Conservation (phyloP, 352 stramenopile species). For the Pythium guiyangense region DNA sequence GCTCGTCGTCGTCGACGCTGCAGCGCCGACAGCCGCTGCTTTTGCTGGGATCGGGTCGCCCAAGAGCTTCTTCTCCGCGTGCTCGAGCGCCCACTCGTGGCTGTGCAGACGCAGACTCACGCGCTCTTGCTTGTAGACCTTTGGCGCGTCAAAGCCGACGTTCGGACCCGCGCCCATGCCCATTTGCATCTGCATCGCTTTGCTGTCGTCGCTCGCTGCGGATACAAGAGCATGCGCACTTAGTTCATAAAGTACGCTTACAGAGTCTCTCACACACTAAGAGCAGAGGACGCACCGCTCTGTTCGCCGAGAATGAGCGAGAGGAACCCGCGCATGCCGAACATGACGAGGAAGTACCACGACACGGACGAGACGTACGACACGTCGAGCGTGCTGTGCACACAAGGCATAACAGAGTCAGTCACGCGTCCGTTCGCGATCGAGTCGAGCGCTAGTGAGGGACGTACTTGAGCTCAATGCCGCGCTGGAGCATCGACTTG, state of each 20-base stretch:
- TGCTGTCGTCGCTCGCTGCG: constrained; percentile 77
- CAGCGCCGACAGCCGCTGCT: constrained; percentile 4
- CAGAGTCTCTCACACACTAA: background rate
- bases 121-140: constrained; percentile 88
- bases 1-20: constrained; percentile 11
- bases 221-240: background rate
- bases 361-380: constrained; percentile 97
- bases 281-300: constrained; percentile 35
- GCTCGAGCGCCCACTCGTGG: constrained; percentile 78
- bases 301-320: constrained; percentile 94
- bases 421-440: background rate
- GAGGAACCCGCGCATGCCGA: constrained; percentile 96
- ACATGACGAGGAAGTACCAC: constrained; percentile 99
- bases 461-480: constrained; percentile 91
- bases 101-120: constrained; percentile 79
- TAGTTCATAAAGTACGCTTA: background rate
- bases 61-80: constrained; percentile 80
- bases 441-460: background rate
- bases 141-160: constrained; percentile 86
- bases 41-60: constrained; percentile 65
- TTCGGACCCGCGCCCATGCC: constrained; percentile 82
- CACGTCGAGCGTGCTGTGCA: constrained; percentile 90
- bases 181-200: constrained; percentile 92
- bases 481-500: constrained; percentile 97
- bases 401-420: background rate